A percentile compares a stretch with the other conserved stretches of the same genome.
These are phyloP conservation scores for Albifimbria verrucaria DNA, from an alignment of 2,329 filamentous ascomycete genomes.

Conservation along the genomic window DNA sequence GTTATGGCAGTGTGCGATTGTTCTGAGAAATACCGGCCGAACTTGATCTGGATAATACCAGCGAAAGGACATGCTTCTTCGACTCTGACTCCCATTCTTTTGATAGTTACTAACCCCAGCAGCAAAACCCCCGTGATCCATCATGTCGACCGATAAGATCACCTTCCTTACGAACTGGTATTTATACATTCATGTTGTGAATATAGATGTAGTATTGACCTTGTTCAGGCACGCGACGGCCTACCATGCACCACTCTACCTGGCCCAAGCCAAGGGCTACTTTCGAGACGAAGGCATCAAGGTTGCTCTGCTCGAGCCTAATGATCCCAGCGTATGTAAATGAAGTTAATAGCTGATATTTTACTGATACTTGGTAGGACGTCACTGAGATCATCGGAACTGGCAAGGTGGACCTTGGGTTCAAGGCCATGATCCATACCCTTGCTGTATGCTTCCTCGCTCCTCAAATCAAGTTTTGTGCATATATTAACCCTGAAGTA, in stretches of 20 bases:
- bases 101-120: conserved; percentile 42
- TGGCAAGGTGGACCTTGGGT: conserved; percentile 73
- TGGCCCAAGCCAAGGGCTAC: conserved; percentile 72
- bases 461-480: not conserved
- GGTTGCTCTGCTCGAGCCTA: conserved; percentile 74
- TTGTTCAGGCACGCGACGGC: conserved; percentile 69
- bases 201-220: conserved; percentile 21
- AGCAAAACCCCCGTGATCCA: conserved; percentile 45
- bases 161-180: conserved; percentile 84
- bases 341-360: not conserved
- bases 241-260: conserved; percentile 75
- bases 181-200: not conserved
- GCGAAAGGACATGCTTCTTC: conserved; percentile 84
- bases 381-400: conserved; percentile 79
- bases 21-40: conserved; percentile 76
- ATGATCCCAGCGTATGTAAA: conserved; percentile 64
- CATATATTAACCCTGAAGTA: conserved; percentile 21
- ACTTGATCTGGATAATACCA: conserved; percentile 88
- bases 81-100: conserved; percentile 28
- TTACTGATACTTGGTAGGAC: conserved; percentile 43
- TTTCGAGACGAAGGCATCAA: conserved; percentile 75
- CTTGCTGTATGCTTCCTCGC: conserved; percentile 55
- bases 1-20: conserved; percentile 24
- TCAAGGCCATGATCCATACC: conserved; percentile 84
- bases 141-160: conserved; percentile 80